A percentile compares a stretch with the other conserved stretches of the same genome.
Conservation (phyloP, 2,329 filamentous ascomycete genomes). For the Pyricularia pennisetigena region DNA sequence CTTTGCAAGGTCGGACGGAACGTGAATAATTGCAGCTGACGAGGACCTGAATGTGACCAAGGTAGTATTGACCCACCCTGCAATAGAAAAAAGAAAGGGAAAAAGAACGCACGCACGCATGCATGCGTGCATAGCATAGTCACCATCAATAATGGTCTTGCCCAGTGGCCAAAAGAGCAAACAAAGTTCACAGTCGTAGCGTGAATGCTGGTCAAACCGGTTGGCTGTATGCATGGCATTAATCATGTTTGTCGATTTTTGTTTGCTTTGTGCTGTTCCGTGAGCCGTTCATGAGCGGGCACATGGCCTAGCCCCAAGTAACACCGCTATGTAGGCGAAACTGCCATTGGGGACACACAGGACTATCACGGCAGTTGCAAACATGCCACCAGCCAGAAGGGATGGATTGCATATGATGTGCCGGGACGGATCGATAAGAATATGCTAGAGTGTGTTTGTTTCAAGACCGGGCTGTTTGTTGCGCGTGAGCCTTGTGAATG, state of each 20-base stretch:
- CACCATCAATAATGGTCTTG: neutral
- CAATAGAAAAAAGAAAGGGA: neutral
- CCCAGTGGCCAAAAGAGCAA: neutral
- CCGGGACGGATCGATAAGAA: neutral
- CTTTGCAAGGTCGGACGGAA: neutral
- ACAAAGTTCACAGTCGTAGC: neutral
- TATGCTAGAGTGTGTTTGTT: neutral
- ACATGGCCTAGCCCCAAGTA: neutral
- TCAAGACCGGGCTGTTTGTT: neutral
- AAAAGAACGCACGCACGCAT: too few species aligned
- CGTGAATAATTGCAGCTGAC: neutral
- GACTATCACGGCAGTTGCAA: neutral
- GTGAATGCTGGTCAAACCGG: neutral
- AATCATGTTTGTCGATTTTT: neutral
- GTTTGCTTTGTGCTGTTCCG: neutral
- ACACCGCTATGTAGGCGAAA: neutral
- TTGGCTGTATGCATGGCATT: neutral
- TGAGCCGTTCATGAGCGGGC: neutral
- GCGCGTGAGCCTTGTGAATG: neutral
- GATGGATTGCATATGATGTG: neutral
- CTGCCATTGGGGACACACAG: neutral
- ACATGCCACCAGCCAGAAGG: neutral
- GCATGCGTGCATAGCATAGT: neutral
- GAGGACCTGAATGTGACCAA: neutral
- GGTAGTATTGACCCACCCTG: neutral